Base-by-base conservation (phyloP, 495 filamentous ascomycete species). In the Xylaria flabelliformis region DNA sequence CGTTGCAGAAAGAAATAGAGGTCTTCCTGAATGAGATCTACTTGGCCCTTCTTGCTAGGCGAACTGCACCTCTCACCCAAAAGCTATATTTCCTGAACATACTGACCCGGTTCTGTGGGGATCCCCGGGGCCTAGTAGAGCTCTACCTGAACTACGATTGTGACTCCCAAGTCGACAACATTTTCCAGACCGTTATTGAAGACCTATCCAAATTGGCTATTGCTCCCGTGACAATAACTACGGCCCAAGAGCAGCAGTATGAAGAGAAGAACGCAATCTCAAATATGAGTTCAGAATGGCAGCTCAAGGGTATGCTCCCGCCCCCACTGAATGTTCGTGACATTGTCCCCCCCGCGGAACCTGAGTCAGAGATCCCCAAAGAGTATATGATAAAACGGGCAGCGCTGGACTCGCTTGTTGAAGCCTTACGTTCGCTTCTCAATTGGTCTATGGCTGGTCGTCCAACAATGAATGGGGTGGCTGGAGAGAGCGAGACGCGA, bases 141-240 rank as follows among this genome's bases (percentile, higher is more conserved):
- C 91, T 96, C 19, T 99, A 98, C 80, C 88, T 99, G 67, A 99
- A 99, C 79, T 99, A 99, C 75, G 97, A 99, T 77, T 99, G 97
- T 81, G 97, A 98, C 76, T 86, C 94, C 42, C 92, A 93, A 29
- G 86, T 98, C 74, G 97, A 99, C 80, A 98, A 99, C 76, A 97
- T 98, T 77, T 98, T 97, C 81, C 95, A 99, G 80, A 92, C 90
- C 66, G 87, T 97, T 50, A 94, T 98, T 36, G 97, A 99, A 80
- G 95, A 98, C 81, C 82, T 98, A 12, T 95, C 95, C 21, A 90
- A 90, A 70, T 91, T 95, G 64, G 90, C 93, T 0, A 93, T 91
- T 66, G 85, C 90, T 13, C 90, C 94, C 0, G 90, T 94, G 5
- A 75, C 90, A 3, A 87, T 97, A n/a, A 93, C 88, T 1, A 80